Evolutionary conservation across 345 rosid genomes (phyloP), one percentile per base, ranked within the genome.

Genomic region (Heritiera fomes): DNA sequence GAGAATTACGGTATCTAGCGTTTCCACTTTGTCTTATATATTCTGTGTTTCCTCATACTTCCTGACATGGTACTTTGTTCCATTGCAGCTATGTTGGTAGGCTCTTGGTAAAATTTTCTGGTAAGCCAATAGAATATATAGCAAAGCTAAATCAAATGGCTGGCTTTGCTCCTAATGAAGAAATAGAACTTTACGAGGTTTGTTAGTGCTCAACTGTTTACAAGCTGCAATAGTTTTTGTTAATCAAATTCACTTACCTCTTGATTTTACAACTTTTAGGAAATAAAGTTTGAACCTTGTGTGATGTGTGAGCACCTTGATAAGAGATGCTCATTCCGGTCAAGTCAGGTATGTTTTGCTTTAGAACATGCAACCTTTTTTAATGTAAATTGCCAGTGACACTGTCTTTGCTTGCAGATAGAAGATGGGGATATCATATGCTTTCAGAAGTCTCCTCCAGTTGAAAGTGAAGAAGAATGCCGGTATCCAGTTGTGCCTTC

Each of bases 381-480:
- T 71, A 45, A 12, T n/a, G n/a, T 55, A 28, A 77, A 20, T 47
- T 58, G 13, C 46, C 43, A 46, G 30, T 71, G 17, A 75, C 77
- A 76, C 74, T 47, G 13, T 65, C 61, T 78, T 80, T 61, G 6
- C 60, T 55, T 83, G 75, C 89, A 91, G 96, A 85, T 93, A 82
- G 98, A 95, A 89, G 99, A 95, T 85, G 98, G 99, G 68, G 99
- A 95, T 75, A 91, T 95, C 71, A 90, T 95, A 62, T 95, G 98
- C 88, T 95, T 87, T 88, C 99, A 95, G 87, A 95, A 92, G 82
- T 76, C 86, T 78, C 71, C 84, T 73, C 82, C 88, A 67, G 74
- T 62, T 50, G 89, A 86, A 80, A 78, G 82, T 77, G 93, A 88
- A 78, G 90, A 80, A 79, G 89, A 85, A 66, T 85, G 74, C 73